These are phyloP conservation scores for Arachnomyces sp. DNA, from an alignment of 2,329 filamentous ascomycete species.

Conservation along the genomic window DNA sequence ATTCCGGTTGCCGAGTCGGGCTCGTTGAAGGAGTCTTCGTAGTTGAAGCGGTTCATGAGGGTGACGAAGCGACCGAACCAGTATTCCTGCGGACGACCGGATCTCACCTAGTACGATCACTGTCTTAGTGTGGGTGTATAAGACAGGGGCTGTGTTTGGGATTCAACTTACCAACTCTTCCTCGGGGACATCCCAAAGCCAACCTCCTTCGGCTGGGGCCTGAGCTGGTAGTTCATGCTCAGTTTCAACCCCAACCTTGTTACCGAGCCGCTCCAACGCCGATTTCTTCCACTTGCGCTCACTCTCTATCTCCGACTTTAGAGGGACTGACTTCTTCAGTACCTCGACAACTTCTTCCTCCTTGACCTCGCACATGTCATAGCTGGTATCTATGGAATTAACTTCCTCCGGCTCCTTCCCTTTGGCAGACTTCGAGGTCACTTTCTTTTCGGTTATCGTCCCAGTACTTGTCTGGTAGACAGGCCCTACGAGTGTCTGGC, in stretches of 20 bases:
- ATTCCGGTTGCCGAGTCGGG: constrained; percentile 21
- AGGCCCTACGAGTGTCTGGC: neutral
- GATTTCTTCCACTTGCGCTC: neutral
- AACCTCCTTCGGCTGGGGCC: too few species aligned
- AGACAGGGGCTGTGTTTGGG: neutral
- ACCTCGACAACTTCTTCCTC: too few species aligned
- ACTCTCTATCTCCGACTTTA: too few species aligned
- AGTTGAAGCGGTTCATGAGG: constrained; percentile 23
- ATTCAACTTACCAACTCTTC: neutral
- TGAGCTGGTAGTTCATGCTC: neutral
- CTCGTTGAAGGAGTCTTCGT: constrained; percentile 24
- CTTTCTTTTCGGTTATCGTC: too few species aligned
- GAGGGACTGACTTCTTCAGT: too few species aligned
- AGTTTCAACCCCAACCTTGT: neutral
- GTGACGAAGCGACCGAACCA: constrained; percentile 27
- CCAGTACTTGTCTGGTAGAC: neutral
- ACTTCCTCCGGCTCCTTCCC: too few species aligned
- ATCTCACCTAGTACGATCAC: constrained; percentile 15
- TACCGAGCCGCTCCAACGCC: constrained; percentile 1
- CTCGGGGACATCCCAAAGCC: neutral
- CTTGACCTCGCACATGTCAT: too few species aligned
- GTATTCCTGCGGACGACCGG: constrained; percentile 19
- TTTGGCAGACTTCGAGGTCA: too few species aligned
- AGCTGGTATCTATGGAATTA: neutral
- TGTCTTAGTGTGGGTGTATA: neutral